Evolutionary conservation across 192 early-diverging fungal genomes (phyloP).

Genomic region (Dispira simplex): DNA sequence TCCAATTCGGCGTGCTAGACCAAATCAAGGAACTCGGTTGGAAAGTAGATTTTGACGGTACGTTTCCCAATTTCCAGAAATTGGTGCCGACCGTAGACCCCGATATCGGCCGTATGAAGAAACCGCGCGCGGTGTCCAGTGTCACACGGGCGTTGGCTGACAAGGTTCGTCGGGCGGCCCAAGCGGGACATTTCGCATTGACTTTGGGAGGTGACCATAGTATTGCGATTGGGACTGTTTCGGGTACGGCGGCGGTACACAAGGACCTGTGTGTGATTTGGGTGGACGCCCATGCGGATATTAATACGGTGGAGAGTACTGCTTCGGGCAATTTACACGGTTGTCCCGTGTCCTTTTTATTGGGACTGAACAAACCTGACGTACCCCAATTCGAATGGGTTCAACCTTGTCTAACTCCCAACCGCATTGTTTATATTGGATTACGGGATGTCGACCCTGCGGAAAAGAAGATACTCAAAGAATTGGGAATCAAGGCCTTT

Average conservation of each 20-base stretch:
- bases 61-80: conserved; percentile 47
- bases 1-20: conserved; percentile 70
- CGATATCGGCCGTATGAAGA: conserved; percentile 65
- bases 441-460: conserved; percentile 82
- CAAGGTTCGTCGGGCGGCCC: conserved; percentile 43
- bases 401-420: conserved; percentile 48
- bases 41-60: conserved; percentile 52
- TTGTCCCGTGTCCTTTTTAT: conserved; percentile 82
- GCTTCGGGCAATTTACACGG: conserved; percentile 90
- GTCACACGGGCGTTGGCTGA: conserved; percentile 53
- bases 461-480: conserved; percentile 72
- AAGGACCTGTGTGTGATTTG: conserved; percentile 77
- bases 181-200: conserved; percentile 59
- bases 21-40: conserved; percentile 75
- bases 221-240: conserved; percentile 79
- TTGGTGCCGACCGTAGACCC: conserved; percentile 55
- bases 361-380: conserved; percentile 39
- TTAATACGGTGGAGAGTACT: conserved; percentile 84
- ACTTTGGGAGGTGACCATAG: conserved; percentile 96
- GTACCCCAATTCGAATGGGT: conserved; percentile 63
- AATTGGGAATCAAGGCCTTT: conserved; percentile 81
- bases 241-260: conserved; percentile 58
- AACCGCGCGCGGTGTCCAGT: conserved; percentile 64
- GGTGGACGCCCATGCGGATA: conserved; percentile 92
- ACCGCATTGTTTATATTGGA: conserved; percentile 88